Base-by-base conservation (phyloP, 2,329 filamentous ascomycete genomes). In the Aspergillus tamarii region DNA sequence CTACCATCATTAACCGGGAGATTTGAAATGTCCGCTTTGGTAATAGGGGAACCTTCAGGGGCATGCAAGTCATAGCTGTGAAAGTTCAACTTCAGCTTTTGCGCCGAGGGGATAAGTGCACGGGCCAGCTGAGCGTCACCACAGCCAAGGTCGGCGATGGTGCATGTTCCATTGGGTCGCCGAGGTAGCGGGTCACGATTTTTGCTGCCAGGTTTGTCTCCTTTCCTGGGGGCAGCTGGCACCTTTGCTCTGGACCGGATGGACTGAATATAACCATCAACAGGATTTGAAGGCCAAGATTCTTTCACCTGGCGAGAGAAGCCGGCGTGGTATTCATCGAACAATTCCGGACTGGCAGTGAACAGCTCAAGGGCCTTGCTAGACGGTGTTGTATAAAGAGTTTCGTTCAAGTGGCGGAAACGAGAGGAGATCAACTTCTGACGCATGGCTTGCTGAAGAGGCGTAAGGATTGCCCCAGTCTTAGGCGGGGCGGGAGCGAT, bases 371-470 rank as follows among this genome's bases (percentile, higher is more conserved):
- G 88, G n/a, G 95, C 91, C 68, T 95, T 89, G 41, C 84, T 83
- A 0, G 95, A 99, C 1, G 94, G 92, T 9, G 90, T 92, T 5
- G 94, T 98, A 82, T 99, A 99, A 16, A 99, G 89, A 0, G 93
- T 94, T 82, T 99, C 91, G 78, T 99, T 99, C 66, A 99, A 88
- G 79, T 98, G 93, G 67, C 95, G 93, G 86, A 99, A 99, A 63
- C 95, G 93, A 1, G 95, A 94, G 11, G 94, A 96, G 66, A 96
- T 86, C 67, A 99, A 89, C 83, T 99, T 99, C 75, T 93, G 90
- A 66, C 92, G 90, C 95, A 99, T 99, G 4, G 92, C 89, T 61
- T 91, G 88, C 83, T 99, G 95, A 62, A 99, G 88, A 4, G 95
- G 93, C 0, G 95, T 99, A 73, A 99, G 87, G 70, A 91, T 92